Base-by-base conservation (phyloP, 1,139 yeast genomes). In the Sugiyamaella pinicola region DNA sequence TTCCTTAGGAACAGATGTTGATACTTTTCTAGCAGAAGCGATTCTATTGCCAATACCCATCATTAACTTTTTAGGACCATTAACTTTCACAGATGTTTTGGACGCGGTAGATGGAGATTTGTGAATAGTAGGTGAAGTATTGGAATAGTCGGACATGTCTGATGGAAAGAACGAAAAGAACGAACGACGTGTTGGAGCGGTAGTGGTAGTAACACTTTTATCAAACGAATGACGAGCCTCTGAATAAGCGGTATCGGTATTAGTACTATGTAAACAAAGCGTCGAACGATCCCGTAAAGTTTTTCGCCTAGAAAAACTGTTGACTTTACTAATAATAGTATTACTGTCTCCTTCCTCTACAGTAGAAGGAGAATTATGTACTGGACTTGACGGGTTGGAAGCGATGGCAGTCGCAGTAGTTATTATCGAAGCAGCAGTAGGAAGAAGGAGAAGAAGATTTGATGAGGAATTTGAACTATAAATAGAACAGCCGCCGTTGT, bases 21-120 rank as follows among this genome's bases (percentile, higher is more conserved):
- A 34, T 4, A 31, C 40, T 21, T 40, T 47, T 21, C 47, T 41
- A 17, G 49, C 37, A 2, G 54, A 51, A 12, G 49, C 46, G 17
- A 52, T 47, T 17, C 52, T 46, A 42, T 48, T 52, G 10, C 55
- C 51, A 22, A 52, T 40, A 21, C 52, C 55, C 44, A 48, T 44
- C 49, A 51, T 51, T 26, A 52, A 44, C 29, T 52, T 52, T 28
- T 47, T 52, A n/a, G 54, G 48, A 10, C 47, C 44, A 22, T 34
- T 50, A 17, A 42, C 49, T 33, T 50, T 50, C 1, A 22, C 28
- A 1, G 35, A 9, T n/a, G 49, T 26, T 8, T 31, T 34, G 4
- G 47, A 13, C 26, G 37, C 12, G 17, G 22, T 29, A 2, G 47
- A 31, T 12, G 37, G n/a, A 13, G 37, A 29, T 31, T 33, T 33